Conservation (phyloP, 2,329 filamentous ascomycete genomes). For the Cladophialophora chaetospira region DNA sequence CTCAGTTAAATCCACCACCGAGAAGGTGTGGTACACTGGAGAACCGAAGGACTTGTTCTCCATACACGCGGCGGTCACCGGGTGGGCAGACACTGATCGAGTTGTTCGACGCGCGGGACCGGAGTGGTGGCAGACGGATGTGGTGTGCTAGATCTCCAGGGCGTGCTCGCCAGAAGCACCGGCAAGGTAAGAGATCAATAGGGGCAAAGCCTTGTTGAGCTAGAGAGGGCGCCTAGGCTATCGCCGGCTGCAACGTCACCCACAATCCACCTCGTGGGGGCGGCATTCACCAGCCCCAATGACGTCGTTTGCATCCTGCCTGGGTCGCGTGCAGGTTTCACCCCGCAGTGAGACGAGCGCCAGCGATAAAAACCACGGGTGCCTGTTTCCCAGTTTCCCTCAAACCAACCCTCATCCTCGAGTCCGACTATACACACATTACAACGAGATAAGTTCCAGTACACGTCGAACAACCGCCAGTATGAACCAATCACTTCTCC, state of each 20-base stretch:
- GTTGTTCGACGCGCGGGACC: no score
- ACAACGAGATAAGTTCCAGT: neutral
- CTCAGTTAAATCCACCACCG: no score
- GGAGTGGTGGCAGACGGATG: no score
- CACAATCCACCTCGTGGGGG: neutral
- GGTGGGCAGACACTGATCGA: no score
- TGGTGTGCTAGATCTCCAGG: no score
- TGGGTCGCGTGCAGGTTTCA: neutral
- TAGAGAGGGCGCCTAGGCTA: neutral
- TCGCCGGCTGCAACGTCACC: neutral
- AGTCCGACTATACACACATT: neutral
- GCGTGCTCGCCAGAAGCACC: no score
- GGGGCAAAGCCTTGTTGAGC: neutral
- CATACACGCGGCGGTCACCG: no score
- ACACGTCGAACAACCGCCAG: neutral
- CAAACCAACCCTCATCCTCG: neutral
- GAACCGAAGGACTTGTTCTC: no score
- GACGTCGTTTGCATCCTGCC: neutral
- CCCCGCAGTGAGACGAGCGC: constrained; percentile 9
- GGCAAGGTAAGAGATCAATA: no score
- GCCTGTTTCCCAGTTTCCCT: neutral
- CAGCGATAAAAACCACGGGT: neutral
- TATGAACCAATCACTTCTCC: constrained; percentile 13
- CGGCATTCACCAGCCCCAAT: neutral
- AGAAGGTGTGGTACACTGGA: no score